phyloP scores from a whole-genome alignment of 2,329 filamentous ascomycete species.

The Fusarium begoniae region DNA sequence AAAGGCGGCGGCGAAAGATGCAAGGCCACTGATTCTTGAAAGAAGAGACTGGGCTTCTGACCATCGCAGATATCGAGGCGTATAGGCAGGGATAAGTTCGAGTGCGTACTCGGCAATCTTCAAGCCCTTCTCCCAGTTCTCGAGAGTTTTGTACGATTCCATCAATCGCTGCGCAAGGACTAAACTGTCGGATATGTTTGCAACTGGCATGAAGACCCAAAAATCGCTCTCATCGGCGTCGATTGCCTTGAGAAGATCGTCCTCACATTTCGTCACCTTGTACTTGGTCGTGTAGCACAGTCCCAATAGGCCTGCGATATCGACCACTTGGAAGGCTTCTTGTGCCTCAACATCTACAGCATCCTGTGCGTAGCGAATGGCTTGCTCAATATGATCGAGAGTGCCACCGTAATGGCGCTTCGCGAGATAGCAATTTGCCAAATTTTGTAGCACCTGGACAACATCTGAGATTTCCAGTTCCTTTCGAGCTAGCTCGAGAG shows the following conservation, averaged over 20 bases:
- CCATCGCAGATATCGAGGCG: not conserved
- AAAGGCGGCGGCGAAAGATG: not conserved
- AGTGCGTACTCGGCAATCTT: not conserved
- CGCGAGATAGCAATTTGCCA: not conserved
- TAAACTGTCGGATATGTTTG: not conserved
- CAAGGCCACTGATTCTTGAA: not conserved
- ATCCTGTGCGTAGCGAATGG: not conserved
- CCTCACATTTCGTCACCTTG: not conserved
- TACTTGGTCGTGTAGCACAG: not conserved
- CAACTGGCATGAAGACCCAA: not conserved
- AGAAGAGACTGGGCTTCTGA: not conserved
- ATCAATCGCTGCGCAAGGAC: not conserved
- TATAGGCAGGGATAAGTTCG: not conserved
- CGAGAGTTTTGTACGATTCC: not conserved
- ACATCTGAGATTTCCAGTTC: not conserved
- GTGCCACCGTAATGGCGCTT: fast-evolving
- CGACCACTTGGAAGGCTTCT: not conserved
- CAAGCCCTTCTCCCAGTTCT: not conserved
- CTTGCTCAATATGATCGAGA: fast-evolving
- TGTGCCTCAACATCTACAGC: not conserved
- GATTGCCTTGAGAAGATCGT: not conserved
- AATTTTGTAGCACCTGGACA: not conserved
- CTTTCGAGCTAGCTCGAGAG: not conserved
- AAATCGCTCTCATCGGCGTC: not conserved
- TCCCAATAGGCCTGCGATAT: not conserved